Evolutionary conservation across 768 basidiomycete genomes (phyloP), one percentile per base, ranked within the genome.

Genomic region (Calocera viscosa): DNA sequence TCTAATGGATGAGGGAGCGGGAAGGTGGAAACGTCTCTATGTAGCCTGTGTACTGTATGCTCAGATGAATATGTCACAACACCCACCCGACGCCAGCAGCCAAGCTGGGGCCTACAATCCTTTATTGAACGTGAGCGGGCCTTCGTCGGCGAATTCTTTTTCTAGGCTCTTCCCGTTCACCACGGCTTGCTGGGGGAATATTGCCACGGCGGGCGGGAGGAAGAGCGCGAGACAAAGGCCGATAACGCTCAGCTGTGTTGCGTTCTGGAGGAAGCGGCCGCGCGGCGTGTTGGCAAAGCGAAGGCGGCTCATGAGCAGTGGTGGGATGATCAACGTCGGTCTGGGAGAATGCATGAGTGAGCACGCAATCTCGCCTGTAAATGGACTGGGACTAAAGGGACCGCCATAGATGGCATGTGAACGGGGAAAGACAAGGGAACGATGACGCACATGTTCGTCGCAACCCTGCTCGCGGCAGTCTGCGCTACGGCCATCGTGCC

Each of bases 311-410:
- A 79, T 77, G 35, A 78, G 65, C 64, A 78, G 66, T 0, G 78
- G 78, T 1, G 78, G 78, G 35, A 78, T 70, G 71, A 79, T 76
- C 3, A 79, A 70, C 0, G 77, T 78, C 0, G 78, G 78, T 17
- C 75, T 77, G 70, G 2, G 16, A 5, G 43, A 24, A 16, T 19
- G 14, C 43, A 24, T 19, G 28, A 32, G 7, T 14, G 26, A 5
- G 10, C 49, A 33, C 1, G 49, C 35, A 35, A 12, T 16, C 1
- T 47, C 43, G 19, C 24, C 3, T 7, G 43, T 7, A 17, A 19
- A 24, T 19, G 19, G 43, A 24, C 5, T 3, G 43, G 35, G 24
- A 7, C 16, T 47, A 47, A 47, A 19, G 43, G 8, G 7, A 8
- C 19, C 24, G 16, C 8, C 5, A 19, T 5, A 47, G 43, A 38